Evolutionary conservation across 345 rosid genomes (phyloP).

Genomic region (Streptanthus diversifolius): DNA sequence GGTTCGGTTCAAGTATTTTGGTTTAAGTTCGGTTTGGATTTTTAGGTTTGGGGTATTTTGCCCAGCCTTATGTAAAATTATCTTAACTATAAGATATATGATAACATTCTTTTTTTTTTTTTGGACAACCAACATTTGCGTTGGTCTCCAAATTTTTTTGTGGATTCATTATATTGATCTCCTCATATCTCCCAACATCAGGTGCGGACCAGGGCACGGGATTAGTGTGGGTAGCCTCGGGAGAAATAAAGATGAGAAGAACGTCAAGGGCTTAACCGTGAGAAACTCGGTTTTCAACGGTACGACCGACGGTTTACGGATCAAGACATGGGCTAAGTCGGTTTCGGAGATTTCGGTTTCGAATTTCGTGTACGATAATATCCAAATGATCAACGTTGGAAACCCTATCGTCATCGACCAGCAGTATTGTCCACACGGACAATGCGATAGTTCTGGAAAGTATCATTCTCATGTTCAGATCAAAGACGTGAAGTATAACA

Average conservation of each 20-base stretch:
- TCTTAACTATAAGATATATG: background rate
- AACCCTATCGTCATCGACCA: conserved; percentile 36
- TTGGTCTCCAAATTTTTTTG: background rate
- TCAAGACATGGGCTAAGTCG: conserved; percentile 36
- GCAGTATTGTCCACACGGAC: conserved; percentile 30
- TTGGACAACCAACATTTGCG: background rate
- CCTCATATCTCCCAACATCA: background rate
- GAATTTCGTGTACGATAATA: conserved; percentile 24
- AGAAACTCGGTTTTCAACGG: conserved; percentile 28
- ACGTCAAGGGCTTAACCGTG: conserved; percentile 15
- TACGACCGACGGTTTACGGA: conserved; percentile 30
- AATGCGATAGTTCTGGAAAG: conserved; percentile 16
- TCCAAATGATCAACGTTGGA: conserved; percentile 29
- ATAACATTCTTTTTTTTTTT: background rate
- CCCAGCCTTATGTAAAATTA: background rate
- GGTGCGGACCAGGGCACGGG: conserved; percentile 43
- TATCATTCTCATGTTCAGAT: conserved; percentile 41
- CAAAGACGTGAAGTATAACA: conserved; percentile 18
- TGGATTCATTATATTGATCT: background rate
- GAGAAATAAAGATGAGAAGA: background rate
- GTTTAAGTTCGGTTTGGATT: too few relatives aligned
- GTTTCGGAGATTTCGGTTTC: conserved; percentile 12
- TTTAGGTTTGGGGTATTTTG: too few relatives aligned
- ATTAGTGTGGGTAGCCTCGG: conserved; percentile 36
- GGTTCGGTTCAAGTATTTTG: too few relatives aligned